These are phyloP conservation scores for Ceratocystis eucalypticola DNA, from an alignment of 2,329 filamentous ascomycete genomes.

Conservation along the genomic window DNA sequence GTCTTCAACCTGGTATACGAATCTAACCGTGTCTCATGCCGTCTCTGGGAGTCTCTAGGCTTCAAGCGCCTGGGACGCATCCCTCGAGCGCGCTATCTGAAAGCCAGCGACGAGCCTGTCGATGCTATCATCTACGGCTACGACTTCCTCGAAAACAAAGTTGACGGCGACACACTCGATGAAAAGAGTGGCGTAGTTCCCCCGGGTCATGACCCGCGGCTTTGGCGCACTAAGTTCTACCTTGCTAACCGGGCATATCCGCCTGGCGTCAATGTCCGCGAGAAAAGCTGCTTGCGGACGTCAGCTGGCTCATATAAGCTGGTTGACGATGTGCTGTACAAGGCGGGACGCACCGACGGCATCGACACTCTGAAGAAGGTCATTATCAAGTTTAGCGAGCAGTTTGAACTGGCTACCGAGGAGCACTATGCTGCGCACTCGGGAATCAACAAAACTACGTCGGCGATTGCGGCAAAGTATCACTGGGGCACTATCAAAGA, in stretches of 20 bases:
- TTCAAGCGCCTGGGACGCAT: conserved; percentile 87
- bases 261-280: conserved; percentile 79
- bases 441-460: conserved; percentile 97
- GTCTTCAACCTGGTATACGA: conserved; percentile 94
- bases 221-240: conserved; percentile 97
- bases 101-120: conserved; percentile 53
- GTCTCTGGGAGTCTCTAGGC: conserved; percentile 81
- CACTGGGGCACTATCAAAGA: conserved; percentile 98
- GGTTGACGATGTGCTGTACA: conserved; percentile 71
- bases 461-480: conserved; percentile 81
- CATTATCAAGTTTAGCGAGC: conserved; percentile 73
- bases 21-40: conserved; percentile 78
- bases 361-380: conserved; percentile 56
- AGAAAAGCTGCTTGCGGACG: conserved; percentile 86
- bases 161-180: conserved; percentile 25
- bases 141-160: conserved; percentile 38
- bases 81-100: conserved; percentile 55
- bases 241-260: conserved; percentile 91
- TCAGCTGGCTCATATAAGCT: conserved; percentile 94
- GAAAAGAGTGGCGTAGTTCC: conserved; percentile 17
- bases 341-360: conserved; percentile 38
- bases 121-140: conserved; percentile 69
- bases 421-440: conserved; percentile 67
- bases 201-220: conserved; percentile 57
- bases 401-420: conserved; percentile 75